Evolutionary conservation across 257 asterid species (phyloP).

Genomic region (Jasminum sambac): DNA sequence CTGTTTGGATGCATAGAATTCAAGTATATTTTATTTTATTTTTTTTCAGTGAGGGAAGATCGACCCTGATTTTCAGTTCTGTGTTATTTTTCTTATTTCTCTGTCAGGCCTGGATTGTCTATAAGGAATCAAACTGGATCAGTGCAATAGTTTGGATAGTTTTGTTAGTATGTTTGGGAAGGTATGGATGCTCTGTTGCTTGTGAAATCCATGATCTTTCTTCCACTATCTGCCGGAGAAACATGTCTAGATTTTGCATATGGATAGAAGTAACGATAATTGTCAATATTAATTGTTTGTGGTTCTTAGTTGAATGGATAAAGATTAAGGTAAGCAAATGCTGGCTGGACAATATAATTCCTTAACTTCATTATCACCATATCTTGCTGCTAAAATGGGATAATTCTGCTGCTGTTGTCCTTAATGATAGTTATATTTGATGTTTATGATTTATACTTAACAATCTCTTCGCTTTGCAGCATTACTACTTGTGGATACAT

Average conservation of each 20-base stretch:
- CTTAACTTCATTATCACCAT: background rate
- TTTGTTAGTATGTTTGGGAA: conserved; percentile 70
- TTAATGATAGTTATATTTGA: background rate
- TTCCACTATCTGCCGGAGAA: background rate
- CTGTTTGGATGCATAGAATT: background rate
- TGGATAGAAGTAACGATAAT: background rate
- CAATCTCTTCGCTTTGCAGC: conserved; percentile 47
- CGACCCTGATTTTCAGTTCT: background rate
- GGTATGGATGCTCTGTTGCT: conserved; percentile 41
- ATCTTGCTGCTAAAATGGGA: conserved; percentile 1
- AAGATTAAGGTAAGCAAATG: background rate
- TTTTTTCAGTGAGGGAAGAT: background rate
- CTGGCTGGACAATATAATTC: background rate
- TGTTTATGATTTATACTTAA: conserved; percentile 5
- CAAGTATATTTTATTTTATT: too few relatives aligned
- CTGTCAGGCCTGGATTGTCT: conserved; percentile 68
- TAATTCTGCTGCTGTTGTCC: background rate
- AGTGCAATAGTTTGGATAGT: conserved; percentile 52
- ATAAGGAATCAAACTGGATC: conserved; percentile 74
- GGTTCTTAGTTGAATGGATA: background rate
- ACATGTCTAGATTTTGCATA: background rate
- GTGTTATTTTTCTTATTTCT: conserved; percentile 16
- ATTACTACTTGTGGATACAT: conserved; percentile 71
- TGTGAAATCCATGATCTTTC: background rate
- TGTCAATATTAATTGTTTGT: too few relatives aligned